These are phyloP conservation scores for Galerina sulciceps DNA, from an alignment of 768 basidiomycete genomes.

Conservation along the genomic window DNA sequence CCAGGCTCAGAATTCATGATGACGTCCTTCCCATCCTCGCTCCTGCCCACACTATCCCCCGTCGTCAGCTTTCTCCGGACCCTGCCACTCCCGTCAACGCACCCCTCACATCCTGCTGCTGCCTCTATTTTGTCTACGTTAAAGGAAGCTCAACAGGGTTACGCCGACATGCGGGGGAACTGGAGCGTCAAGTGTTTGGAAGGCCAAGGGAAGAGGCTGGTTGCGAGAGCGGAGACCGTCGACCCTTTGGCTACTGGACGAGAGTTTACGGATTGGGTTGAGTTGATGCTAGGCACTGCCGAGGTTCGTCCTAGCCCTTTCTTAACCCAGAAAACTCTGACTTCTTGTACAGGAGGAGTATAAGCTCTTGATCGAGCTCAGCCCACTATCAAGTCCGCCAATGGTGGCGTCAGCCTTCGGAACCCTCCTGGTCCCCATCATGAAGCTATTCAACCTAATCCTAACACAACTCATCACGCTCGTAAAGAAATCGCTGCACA, in stretches of 20 bases:
- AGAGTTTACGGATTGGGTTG: constrained; percentile 77
- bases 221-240: constrained; percentile 72
- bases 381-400: constrained; percentile 56
- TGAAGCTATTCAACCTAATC: constrained; percentile 67
- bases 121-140: constrained; percentile 64
- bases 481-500: constrained; percentile 78
- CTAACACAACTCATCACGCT: constrained; percentile 64
- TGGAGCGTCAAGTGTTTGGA: constrained; percentile 82
- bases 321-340: not conserved
- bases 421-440: constrained; percentile 65
- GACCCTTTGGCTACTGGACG: constrained; percentile 68
- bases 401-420: constrained; percentile 62
- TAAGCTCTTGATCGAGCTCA: constrained; percentile 62
- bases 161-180: constrained; percentile 83
- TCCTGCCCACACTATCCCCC: constrained; percentile 59
- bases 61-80: constrained; percentile 73
- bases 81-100: constrained; percentile 76
- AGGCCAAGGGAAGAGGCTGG: constrained; percentile 65
- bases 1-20: constrained; percentile 60
- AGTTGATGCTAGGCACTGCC: constrained; percentile 63
- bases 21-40: constrained; percentile 55
- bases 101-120: constrained; percentile 83
- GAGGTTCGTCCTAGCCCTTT: constrained; percentile 48
- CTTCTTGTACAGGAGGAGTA: constrained; percentile 61
- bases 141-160: constrained; percentile 79